Conservation (phyloP, 352 stramenopile species). For the Pythium aphanidermatum region DNA sequence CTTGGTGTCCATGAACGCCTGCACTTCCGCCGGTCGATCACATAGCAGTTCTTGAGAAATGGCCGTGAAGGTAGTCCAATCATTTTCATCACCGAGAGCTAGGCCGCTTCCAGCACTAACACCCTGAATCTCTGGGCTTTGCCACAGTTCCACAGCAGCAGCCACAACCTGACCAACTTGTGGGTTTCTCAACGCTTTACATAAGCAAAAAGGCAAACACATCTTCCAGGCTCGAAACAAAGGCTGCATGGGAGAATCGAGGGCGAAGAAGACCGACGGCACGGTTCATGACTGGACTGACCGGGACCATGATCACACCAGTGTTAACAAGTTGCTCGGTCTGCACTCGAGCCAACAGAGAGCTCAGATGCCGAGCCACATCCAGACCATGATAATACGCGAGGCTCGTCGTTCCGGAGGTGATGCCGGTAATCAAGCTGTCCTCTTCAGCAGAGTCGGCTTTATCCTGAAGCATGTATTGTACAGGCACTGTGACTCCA, state of each 20-base stretch:
- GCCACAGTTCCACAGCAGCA: slow-evolving; percentile 32
- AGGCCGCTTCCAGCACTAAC: background rate
- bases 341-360: slow-evolving; percentile 27
- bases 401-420: slow-evolving; percentile 1
- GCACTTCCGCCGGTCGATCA: slow-evolving; percentile 13
- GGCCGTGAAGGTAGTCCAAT: slow-evolving; percentile 31
- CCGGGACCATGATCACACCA: slow-evolving; percentile 37
- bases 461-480: slow-evolving; percentile 22
- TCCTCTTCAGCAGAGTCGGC: slow-evolving; percentile 16
- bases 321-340: slow-evolving; percentile 29
- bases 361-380: slow-evolving; percentile 38
- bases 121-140: slow-evolving; percentile 17
- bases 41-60: slow-evolving; percentile 18
- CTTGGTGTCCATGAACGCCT: slow-evolving; percentile 26
- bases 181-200: slow-evolving; percentile 28
- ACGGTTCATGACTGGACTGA: slow-evolving; percentile 26
- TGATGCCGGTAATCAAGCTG: slow-evolving; percentile 6
- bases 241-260: slow-evolving; percentile 31
- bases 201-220: slow-evolving; percentile 41
- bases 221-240: slow-evolving; percentile 37
- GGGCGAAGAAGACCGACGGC: slow-evolving; percentile 34
- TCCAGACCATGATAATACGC: slow-evolving; percentile 46
- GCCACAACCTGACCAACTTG: slow-evolving; percentile 31
- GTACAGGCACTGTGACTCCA: slow-evolving; percentile 26
- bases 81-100: background rate